A percentile compares a stretch with the other conserved stretches of the same genome.
These are phyloP conservation scores for Didymella exigua DNA, from an alignment of 2,329 filamentous ascomycete genomes.

Conservation along the genomic window DNA sequence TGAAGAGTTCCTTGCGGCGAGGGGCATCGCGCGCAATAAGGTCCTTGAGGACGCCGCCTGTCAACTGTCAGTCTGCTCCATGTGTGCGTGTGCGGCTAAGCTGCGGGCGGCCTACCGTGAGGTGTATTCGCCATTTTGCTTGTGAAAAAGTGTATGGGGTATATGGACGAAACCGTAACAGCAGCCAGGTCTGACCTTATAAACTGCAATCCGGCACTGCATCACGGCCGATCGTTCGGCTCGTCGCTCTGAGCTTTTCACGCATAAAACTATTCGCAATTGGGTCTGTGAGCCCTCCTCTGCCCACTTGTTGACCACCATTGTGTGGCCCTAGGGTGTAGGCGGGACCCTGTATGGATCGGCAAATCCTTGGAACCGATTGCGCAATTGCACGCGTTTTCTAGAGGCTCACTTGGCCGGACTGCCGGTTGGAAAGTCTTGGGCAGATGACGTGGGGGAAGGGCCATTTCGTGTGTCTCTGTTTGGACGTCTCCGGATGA, in stretches of 20 bases:
- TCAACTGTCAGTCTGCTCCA: conserved; percentile 2
- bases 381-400: conserved; percentile 48
- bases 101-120: conserved; percentile 41
- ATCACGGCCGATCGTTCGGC: conserved; percentile 15
- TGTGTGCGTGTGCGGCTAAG: background rate
- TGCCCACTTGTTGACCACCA: conserved; percentile 17
- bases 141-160: conserved; percentile 11
- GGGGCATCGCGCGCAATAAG: conserved; percentile 90
- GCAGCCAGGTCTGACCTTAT: conserved; percentile 9
- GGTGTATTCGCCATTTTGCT: conserved; percentile 57
- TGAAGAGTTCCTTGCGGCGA: conserved; percentile 76
- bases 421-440: background rate
- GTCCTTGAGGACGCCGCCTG: conserved; percentile 89
- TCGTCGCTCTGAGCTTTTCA: conserved; percentile 13
- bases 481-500: conserved; percentile 13
- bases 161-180: conserved; percentile 10
- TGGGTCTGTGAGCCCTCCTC: conserved; percentile 9
- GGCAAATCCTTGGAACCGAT: conserved; percentile 44
- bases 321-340: conserved; percentile 27
- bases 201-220: conserved; percentile 8
- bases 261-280: conserved; percentile 5
- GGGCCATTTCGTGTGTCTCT: background rate
- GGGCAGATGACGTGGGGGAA: conserved; percentile 11
- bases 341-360: conserved; percentile 34
- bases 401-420: conserved; percentile 19